A percentile compares a stretch with the other conserved stretches of the same genome.
These are phyloP conservation scores for Clonostachys rosea DNA, from an alignment of 2,329 filamentous ascomycete genomes.

Conservation along the genomic window DNA sequence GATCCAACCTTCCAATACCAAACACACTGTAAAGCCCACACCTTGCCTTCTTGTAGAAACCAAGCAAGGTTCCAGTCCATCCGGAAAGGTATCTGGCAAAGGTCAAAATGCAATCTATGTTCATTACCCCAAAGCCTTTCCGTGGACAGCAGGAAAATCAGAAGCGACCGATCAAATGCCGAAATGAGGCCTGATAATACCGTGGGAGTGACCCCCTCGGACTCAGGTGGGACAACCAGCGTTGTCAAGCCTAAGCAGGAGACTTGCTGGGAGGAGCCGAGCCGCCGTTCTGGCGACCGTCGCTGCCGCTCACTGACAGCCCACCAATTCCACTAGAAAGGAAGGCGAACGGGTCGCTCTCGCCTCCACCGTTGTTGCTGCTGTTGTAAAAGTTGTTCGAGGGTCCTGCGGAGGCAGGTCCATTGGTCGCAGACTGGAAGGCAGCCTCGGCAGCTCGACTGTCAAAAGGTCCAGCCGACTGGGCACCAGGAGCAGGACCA, in stretches of 20 bases:
- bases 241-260: constrained; percentile 38
- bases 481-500: constrained; percentile 69
- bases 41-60: background rate
- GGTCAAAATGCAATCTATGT: background rate
- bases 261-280: constrained; percentile 54
- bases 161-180: no score
- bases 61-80: constrained; percentile 3
- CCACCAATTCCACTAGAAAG: constrained; percentile 69
- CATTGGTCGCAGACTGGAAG: constrained; percentile 84
- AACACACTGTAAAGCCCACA: background rate
- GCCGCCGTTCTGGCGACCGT: constrained; percentile 59
- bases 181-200: no score
- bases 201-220: no score
- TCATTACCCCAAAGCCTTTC: constrained; percentile 2
- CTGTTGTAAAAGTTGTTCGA: constrained; percentile 43
- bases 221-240: background rate
- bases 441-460: constrained; percentile 91
- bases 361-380: constrained; percentile 37
- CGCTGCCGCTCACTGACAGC: constrained; percentile 60
- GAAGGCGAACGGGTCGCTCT: constrained; percentile 77
- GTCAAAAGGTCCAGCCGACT: constrained; percentile 84
- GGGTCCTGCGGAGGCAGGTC: constrained; percentile 70
- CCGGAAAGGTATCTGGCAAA: background rate
- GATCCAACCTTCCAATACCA: background rate
- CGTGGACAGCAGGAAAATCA: background rate